Evolutionary conservation across 2,329 filamentous ascomycete species (phyloP).

Genomic region (Colletotrichum sp.): DNA sequence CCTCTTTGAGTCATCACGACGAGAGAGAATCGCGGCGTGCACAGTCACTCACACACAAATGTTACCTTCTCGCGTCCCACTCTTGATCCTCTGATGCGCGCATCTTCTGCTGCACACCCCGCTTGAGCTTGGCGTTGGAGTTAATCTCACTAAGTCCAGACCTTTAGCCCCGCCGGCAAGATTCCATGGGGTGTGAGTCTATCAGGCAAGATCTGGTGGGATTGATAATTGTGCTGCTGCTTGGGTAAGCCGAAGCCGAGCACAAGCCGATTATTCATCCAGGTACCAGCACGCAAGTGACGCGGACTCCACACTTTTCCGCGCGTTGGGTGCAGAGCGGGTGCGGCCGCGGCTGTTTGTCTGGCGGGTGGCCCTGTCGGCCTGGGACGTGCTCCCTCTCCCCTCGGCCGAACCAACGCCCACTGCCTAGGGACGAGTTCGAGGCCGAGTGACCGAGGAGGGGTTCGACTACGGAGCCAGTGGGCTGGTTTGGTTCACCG

Average conservation of each 20-base stretch:
- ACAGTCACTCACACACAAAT: background rate
- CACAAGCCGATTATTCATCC: constrained; percentile 7
- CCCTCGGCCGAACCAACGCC: background rate
- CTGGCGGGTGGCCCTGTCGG: background rate
- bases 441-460: background rate
- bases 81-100: background rate
- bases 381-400: background rate
- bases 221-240: background rate
- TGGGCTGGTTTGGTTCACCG: background rate
- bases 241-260: constrained; percentile 10
- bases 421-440: background rate
- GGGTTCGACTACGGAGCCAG: background rate
- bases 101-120: background rate
- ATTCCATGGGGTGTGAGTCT: background rate
- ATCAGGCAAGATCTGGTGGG: background rate
- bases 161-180: background rate
- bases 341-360: background rate
- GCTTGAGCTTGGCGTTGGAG: background rate
- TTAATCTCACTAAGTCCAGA: constrained; percentile 9
- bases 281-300: background rate
- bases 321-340: background rate
- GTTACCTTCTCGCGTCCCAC: background rate
- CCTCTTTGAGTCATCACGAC: background rate
- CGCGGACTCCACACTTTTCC: background rate
- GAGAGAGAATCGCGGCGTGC: background rate